phyloP scores from a whole-genome alignment of 306 rosid genomes.

The Carpinus viminea region DNA sequence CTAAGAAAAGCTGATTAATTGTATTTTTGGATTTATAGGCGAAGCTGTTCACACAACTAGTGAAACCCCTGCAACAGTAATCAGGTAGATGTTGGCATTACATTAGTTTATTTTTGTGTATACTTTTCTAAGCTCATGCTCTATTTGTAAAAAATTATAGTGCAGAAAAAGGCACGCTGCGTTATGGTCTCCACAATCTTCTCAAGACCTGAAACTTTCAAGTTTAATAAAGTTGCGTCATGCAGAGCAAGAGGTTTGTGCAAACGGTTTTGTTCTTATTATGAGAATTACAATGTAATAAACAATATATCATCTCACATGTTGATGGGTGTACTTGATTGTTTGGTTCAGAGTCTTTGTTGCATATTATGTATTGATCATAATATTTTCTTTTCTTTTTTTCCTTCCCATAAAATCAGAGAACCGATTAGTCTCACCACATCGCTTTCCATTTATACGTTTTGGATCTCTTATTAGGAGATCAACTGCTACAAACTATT shows the following conservation, averaged over 20 bases:
- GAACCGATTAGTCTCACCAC: slow-evolving; percentile 27
- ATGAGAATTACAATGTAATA: background rate
- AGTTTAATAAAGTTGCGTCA: slow-evolving; percentile 25
- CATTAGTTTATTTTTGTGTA: background rate
- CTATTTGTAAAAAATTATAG: background rate
- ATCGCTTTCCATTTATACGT: slow-evolving; percentile 21
- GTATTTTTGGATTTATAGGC: background rate
- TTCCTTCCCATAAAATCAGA: slow-evolving; percentile 4
- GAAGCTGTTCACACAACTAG: slow-evolving; percentile 5
- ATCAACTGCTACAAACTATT: slow-evolving; percentile 29
- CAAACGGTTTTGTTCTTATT: slow-evolving; percentile 1
- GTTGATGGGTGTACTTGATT: background rate
- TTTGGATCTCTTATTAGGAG: slow-evolving; percentile 30
- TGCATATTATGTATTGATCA: background rate
- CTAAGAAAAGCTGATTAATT: slow-evolving; percentile 1
- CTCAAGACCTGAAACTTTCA: slow-evolving; percentile 20
- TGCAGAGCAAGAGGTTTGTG: slow-evolving; percentile 25
- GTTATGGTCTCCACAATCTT: slow-evolving; percentile 20
- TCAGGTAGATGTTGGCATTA: slow-evolving; percentile 30
- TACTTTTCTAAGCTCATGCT: slow-evolving; percentile 2
- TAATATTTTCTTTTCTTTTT: background rate
- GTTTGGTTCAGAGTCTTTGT: background rate
- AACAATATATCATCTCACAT: background rate
- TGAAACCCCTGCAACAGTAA: slow-evolving; percentile 25
- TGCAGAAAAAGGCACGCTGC: slow-evolving; percentile 27